Conservation (phyloP, 1,284 basidiomycete genomes). For the Fomes fomentarius region DNA sequence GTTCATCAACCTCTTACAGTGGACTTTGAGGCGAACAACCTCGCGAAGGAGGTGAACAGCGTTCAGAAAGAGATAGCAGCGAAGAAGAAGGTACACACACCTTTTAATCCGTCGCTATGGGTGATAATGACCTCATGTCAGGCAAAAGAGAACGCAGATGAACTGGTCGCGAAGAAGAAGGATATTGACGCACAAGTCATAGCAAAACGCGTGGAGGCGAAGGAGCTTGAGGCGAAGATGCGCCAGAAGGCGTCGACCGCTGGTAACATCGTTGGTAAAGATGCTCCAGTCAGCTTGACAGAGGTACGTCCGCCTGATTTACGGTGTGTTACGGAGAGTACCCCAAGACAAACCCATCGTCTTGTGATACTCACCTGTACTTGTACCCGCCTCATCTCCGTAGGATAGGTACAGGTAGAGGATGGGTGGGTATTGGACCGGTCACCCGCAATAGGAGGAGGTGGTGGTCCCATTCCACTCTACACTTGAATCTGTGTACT, state of each 20-base stretch:
- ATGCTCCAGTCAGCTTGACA: conserved; percentile 84
- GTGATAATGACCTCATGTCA: too few species aligned
- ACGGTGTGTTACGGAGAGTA: too few species aligned
- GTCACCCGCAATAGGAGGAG: too few species aligned
- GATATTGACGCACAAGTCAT: conserved; percentile 81
- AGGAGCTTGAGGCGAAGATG: conserved; percentile 81
- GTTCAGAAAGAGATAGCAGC: conserved; percentile 93
- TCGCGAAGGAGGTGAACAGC: conserved; percentile 86
- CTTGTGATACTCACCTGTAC: too few species aligned
- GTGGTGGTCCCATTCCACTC: too few species aligned
- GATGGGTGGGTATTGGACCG: too few species aligned
- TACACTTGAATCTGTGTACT: too few species aligned
- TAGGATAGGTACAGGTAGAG: too few species aligned
- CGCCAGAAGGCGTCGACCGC: conserved; percentile 80
- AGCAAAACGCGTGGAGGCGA: conserved; percentile 73
- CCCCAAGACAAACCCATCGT: too few species aligned
- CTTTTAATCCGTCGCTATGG: neutral
- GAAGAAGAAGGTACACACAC: conserved; percentile 83
- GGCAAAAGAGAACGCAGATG: conserved; percentile 92
- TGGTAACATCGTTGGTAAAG: conserved; percentile 92
- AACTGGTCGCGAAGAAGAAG: conserved; percentile 82
- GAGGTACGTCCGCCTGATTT: conserved; percentile 81
- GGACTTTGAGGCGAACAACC: conserved; percentile 81
- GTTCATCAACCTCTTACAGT: conserved; percentile 47
- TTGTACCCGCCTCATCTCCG: too few species aligned